phyloP scores from a whole-genome alignment of 1,139 yeast species.

The Debaryomyces nepalensis region DNA sequence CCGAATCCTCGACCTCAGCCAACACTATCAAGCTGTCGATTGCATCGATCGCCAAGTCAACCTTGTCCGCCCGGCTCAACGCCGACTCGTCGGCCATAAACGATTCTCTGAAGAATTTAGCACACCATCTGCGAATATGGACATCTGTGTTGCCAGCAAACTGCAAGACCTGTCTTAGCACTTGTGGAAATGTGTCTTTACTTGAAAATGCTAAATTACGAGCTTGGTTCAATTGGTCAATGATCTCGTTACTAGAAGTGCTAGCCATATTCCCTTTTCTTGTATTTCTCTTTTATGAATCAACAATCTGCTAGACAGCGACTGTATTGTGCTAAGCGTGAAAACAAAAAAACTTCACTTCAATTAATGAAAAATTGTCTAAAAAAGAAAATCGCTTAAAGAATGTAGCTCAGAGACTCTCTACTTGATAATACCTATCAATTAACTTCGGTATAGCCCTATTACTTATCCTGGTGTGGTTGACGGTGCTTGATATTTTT shows the following conservation, averaged over 20 bases:
- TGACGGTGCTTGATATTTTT: background rate
- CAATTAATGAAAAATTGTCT: slow-evolving; percentile 4
- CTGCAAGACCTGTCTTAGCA: slow-evolving; percentile 55
- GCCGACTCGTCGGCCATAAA: slow-evolving; percentile 37
- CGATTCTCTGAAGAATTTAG: slow-evolving; percentile 49
- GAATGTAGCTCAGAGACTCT: slow-evolving; percentile 9
- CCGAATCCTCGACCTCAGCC: slow-evolving; percentile 33
- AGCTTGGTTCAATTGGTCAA: slow-evolving; percentile 56
- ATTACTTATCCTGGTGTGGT: background rate
- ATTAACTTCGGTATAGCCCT: background rate
- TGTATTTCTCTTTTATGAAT: slow-evolving; percentile 1
- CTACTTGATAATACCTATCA: slow-evolving; percentile 9
- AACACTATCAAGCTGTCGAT: slow-evolving; percentile 39
- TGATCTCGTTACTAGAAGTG: slow-evolving; percentile 22
- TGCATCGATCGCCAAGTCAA: slow-evolving; percentile 49
- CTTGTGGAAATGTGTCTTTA: slow-evolving; percentile 54
- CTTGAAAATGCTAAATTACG: slow-evolving; percentile 51
- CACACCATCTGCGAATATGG: slow-evolving; percentile 50
- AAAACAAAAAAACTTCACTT: slow-evolving; percentile 1
- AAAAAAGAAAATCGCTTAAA: slow-evolving; percentile 3
- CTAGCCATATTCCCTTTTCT: slow-evolving; percentile 5
- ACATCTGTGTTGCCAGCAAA: slow-evolving; percentile 41
- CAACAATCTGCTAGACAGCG: slow-evolving; percentile 3
- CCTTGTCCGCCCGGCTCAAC: slow-evolving; percentile 36
- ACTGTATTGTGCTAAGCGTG: slow-evolving; percentile 7